phyloP scores from a whole-genome alignment of 2,329 filamentous ascomycete species.

The Alternaria panax region DNA sequence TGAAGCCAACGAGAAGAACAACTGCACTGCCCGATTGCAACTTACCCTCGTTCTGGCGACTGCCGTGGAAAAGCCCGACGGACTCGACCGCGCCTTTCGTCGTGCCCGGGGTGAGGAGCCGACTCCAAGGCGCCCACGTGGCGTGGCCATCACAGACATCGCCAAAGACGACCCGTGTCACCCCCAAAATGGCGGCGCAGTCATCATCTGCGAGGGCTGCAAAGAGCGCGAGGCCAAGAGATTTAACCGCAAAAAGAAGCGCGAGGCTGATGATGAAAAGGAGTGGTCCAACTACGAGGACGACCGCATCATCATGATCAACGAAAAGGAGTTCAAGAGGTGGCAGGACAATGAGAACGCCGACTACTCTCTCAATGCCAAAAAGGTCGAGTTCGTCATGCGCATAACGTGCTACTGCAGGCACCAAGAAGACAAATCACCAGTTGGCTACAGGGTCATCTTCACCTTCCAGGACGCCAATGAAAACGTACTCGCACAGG shows the following conservation, averaged over 20 bases:
- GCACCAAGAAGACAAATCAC: constrained; percentile 88
- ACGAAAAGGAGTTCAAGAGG: constrained; percentile 48
- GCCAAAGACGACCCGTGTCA: constrained; percentile 71
- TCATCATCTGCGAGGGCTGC: constrained; percentile 90
- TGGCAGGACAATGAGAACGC: constrained; percentile 38
- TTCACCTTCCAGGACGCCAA: constrained; percentile 89
- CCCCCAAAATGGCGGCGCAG: constrained; percentile 88
- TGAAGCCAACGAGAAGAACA: constrained; percentile 77
- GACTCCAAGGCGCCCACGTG: constrained; percentile 46
- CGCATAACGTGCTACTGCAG: constrained; percentile 96
- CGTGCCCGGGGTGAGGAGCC: constrained; percentile 60
- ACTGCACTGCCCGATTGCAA: constrained; percentile 39
- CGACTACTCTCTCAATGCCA: constrained; percentile 54
- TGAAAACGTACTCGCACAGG: constrained; percentile 80
- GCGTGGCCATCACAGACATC: constrained; percentile 52
- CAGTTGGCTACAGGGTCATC: constrained; percentile 81
- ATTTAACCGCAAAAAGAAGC: constrained; percentile 92
- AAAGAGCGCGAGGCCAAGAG: constrained; percentile 91
- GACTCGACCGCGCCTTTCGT: constrained; percentile 71
- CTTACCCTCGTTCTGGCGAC: constrained; percentile 80
- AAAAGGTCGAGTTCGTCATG: constrained; percentile 88
- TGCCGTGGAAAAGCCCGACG: constrained; percentile 78
- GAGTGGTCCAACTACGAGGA: constrained; percentile 67
- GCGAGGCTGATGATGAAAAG: constrained; percentile 84
- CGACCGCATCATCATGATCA: constrained; percentile 54